Base-by-base conservation (phyloP, 257 asterid species). In the Solanum corneliomulleri region DNA sequence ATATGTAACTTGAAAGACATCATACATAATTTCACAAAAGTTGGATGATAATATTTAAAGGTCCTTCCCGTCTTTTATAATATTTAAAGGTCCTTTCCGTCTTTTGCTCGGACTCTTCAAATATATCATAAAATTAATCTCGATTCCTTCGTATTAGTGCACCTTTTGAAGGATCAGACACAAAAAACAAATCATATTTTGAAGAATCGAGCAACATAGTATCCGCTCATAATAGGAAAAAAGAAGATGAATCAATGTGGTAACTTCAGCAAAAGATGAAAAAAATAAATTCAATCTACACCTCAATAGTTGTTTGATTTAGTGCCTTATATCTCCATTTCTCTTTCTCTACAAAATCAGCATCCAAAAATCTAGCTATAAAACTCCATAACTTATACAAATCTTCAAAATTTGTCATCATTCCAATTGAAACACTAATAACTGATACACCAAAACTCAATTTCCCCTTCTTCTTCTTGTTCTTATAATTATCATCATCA, bases 311-410 rank as follows among this genome's bases (percentile, higher is more conserved):
- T 7, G 92, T 91, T 89, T 93, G 98, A 92, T 96, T 93, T 33
- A 96, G 94, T 70, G 96, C 97, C 83, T 91, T 91, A 83, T 96
- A 96, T 85, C 98, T 94, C 98, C 98, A 95, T 44, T 92, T 91
- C 76, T 96, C 98, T 84, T 95, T 96, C 95, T 95, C 98, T 86
- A 95, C 95, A 89, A 93, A 96, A 94, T 96, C 99, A 13, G 99
- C 99, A 89, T 96, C 99, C 90, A 95, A 86, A 83, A 96, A 96
- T 89, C 94, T 95, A 15, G 99, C 88, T 87, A 95, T 87, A 86
- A 95, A 96, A 6, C 87, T 93, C 99, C 99, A 96, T 11, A 95
- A 27, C 86, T 94, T 92, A 5, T 93, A 92, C 92, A 95, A 68
- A 42, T 96, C 99, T 44, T 94, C 97, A 85, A 95, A 94, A 75